Conservation (phyloP, 371 early-diverging fungal genomes). For the Mortierella sp. region DNA sequence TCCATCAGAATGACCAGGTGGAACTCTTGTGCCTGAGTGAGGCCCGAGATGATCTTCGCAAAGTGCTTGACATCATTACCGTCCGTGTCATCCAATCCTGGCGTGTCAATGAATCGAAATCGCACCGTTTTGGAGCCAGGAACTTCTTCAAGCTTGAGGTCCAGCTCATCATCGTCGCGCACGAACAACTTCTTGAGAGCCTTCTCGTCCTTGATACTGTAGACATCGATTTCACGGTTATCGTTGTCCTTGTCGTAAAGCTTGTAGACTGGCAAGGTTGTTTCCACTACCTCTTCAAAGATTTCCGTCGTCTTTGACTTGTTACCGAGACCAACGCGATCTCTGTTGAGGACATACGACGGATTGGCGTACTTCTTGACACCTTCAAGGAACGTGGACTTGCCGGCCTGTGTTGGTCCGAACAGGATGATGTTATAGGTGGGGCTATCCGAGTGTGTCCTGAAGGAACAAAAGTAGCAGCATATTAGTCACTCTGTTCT, state of each 20-base stretch:
- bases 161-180: conserved; percentile 1
- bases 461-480: no score
- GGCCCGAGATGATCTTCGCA: conserved; percentile 2
- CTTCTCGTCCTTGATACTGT: neutral
- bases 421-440: conserved; percentile 19
- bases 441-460: no score
- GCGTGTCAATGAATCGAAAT: conserved; percentile 7
- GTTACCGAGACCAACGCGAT: neutral
- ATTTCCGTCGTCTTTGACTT: neutral
- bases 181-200: neutral
- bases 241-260: neutral
- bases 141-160: neutral
- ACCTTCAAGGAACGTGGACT: conserved; percentile 11
- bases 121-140: neutral
- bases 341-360: neutral
- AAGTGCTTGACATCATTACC: conserved; percentile 4
- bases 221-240: neutral
- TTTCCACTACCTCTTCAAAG: neutral
- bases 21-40: neutral
- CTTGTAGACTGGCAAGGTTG: neutral
- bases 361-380: conserved; percentile 12
- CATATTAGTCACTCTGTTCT: no score
- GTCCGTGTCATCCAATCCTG: conserved; percentile 2
- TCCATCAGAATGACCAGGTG: conserved; percentile 2
- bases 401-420: conserved; percentile 18